Base-by-base conservation (phyloP, 2,329 filamentous ascomycete genomes). In the Arthroderma uncinatum region DNA sequence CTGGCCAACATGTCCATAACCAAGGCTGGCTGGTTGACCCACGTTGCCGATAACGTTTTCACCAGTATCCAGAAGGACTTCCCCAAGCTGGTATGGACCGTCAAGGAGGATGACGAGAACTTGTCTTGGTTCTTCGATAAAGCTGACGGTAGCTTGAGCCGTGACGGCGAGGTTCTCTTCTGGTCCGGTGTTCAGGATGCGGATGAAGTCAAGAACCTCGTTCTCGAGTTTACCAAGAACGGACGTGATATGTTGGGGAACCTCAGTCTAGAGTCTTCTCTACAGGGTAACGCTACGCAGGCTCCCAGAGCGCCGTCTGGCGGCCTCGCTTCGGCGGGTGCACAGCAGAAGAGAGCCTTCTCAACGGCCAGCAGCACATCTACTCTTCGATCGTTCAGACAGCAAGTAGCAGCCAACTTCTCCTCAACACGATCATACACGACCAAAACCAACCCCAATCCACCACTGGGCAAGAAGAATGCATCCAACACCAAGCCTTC, bases 121-220 rank as follows among this genome's bases (percentile, higher is more conserved):
- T 78, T 97, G 65, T 91, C 89, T 9, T 97, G 92, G 93, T 96
- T 97, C 78, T 94, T 95, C 64, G 91, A 95, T 73, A 95, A 95
- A 79, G 87, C 92, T 8, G 90, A 96, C 64, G 92, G 93, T 57
- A 95, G 89, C 72, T 81, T 96, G 65, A 89, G 86, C 61, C 83
- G 85, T 57, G 84, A 89, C 64, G 89, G 89, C 58, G 89, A 91
- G 67, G 89, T 96, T 39, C 84, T 97, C 67, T 97, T 97, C 79
- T 97, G 92, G 87, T 95, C 94, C 71, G 91, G 91, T 55, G 83
- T 93, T 58, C 87, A 93, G 63, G 84, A 84, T 56, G 83, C 85
- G 33, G 84, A 89, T 54, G 87, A 95, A 70, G 86, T 96, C 21
- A 84, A 85, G 64, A 81, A 87, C 62, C 79, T 95, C 63, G 90